Base-by-base conservation (phyloP, 345 rosid species). In the Populus nigra region DNA sequence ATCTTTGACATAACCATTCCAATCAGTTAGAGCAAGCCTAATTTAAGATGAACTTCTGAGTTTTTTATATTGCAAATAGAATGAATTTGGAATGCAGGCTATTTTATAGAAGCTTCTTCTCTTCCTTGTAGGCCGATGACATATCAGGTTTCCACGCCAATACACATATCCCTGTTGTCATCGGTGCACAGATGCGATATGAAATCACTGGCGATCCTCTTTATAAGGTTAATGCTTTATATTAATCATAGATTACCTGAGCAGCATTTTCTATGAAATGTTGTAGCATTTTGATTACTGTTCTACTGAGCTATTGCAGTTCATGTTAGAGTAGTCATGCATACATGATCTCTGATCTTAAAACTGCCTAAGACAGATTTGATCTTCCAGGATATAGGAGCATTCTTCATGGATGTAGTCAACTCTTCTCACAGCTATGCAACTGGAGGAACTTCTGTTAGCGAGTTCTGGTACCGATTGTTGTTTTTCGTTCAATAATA, bases 181-280 rank as follows among this genome's bases (percentile, higher is more conserved):
- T 93, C 75, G 99, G 99, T 78, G 81, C 99, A 50, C 98, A 96
- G 80, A 90, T 91, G 84, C 93, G 99, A 6, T 93, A 96, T 61
- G 99, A 96, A 86, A 76, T 93, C 86, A 96, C 94, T 38, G 96
- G 97, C 27, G 98, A 96, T 80, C 88, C 92, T 49, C 85, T 96
- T 39, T 91, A 96, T 79, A 90, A 90, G 98, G 99, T 93, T 82
- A 43, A 36, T 72, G 45, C 77, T 65, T 76, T 22, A 57, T 76
- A 43, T 69, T 36, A 65, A 66, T 23, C 18, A 55, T 41, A 35
- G 59, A 62, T 76, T 11, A 22, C 63, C 68, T 8, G 23, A 79
- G 63, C 2, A 68, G 62, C n/a, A 39, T 35, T 27, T 35, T 61
- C 35, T 4, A 20, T 73, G 78, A 63, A 78, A 8, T 38, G 13